Evolutionary conservation across 371 early-diverging fungal genomes (phyloP), one percentile per base, ranked within the genome.

Genomic region (Massospora cicadina): DNA sequence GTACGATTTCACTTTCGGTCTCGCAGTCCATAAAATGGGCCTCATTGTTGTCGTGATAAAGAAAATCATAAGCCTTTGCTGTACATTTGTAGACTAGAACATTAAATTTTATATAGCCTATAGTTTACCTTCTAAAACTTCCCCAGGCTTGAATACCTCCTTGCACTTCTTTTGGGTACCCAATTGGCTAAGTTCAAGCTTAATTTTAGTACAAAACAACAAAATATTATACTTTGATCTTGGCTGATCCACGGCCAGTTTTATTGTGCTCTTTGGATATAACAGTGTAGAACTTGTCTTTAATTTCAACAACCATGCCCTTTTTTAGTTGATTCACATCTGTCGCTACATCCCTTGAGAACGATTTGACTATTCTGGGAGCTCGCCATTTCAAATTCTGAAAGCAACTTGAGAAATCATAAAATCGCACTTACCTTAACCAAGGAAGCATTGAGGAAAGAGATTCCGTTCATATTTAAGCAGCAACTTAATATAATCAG

Each of bases 81-180:
- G 25, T 53, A 54, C 54, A 17, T 53, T 17, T 13, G 28, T 31
- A 24, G 55, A 53, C 55, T 26, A 27, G 12, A 54, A 54, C 12
- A n/a, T 26, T 2, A 33, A n/a, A 13, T 2, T 62, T 21, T 3
- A 1, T 21, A 32, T 53, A 33, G 10, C 2, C n/a, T 7, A 17
- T 30, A 17, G 12, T 2, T 53, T 63, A 63, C 63, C 55, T 23
- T 63, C 63, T 7, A 63, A 31, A 21, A 13, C 7, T 17, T 63
- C 63, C 12, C 55, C 55, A 54, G 63, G 63, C 28, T 63, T 63
- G 29, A 54, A 63, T 23, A 24, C 55, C 55, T 63, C 63, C 24
- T 55, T 2, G 5, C 27, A 29, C 26, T 63, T 63, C 7, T 24
- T 17, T 17, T 54, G 25, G 29, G 54, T 31, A 10, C 17, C 27